Base-by-base conservation (phyloP, 345 rosid genomes). In the Populus tremula region DNA sequence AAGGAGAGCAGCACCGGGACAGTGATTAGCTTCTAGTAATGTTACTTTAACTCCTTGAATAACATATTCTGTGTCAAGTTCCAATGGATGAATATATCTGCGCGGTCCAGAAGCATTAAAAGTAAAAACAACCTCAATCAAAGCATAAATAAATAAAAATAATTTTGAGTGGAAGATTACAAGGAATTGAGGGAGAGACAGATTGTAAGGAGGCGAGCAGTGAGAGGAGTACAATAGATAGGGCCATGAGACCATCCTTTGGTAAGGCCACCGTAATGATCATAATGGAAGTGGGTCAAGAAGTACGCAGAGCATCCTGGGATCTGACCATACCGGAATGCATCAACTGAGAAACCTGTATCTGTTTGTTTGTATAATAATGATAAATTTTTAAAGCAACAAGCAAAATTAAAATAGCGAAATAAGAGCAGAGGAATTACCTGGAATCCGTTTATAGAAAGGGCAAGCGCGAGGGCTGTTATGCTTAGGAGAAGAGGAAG, bases 1-100 rank as follows among this genome's bases (percentile, higher is more conserved):
- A 77, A 93, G 81, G 65, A 93, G 83, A 81, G 90, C 93, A 50
- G 97, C 94, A 76, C 94, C 97, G 0, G 95, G 95, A 67, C 95
- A 91, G 69, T 93, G 97, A 82, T 91, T 91, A 70, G 97, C 95
- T 79, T 93, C 94, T 29, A 91, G 74, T 39, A 93, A 79, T 38
- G 94, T 90, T 27, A 89, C 92, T 80, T 69, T 88, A 33, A 90
- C 81, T 63, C 90, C 91, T 67, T 86, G 84, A 74, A 91, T 86
- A 68, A 71, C 83, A 85, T 87, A 82, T 49, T 90, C 92, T 0
- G 65, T 77, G 17, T 88, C 84, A 29, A 91, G 67, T 50, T 93
- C 91, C 85, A 93, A 80, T 10, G 91, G 81, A 76, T 63, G 84
- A 18, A 93, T 86, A 82, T 79, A 88, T 69, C 95, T 93, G 83